Percentiles rank a stretch among this genome's conserved stretches.
These are phyloP conservation scores for Blakeslea trispora DNA, from an alignment of 371 early-diverging fungal species.

Conservation along the genomic window DNA sequence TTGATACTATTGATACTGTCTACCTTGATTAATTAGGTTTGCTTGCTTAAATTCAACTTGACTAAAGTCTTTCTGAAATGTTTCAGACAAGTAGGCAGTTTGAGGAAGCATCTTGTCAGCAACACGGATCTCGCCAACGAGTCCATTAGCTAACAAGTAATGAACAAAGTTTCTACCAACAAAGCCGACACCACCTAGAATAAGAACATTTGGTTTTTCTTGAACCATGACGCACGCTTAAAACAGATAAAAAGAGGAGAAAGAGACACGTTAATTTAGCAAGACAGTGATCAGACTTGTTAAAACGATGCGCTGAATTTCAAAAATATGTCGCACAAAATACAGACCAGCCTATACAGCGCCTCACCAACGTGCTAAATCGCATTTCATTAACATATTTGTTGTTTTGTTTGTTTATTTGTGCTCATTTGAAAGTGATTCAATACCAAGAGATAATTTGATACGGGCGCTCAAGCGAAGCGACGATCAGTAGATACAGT, in stretches of 20 bases:
- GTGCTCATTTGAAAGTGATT: too few relatives aligned
- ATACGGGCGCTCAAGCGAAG: too few relatives aligned
- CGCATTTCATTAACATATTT: too few relatives aligned
- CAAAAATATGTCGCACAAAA: too few relatives aligned
- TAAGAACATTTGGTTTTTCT: conserved; percentile 50
- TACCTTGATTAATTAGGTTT: conserved; percentile 80
- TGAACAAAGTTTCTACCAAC: conserved; percentile 83
- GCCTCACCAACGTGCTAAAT: too few relatives aligned
- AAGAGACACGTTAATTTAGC: too few relatives aligned
- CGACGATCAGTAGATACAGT: too few relatives aligned
- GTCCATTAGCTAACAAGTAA: conserved; percentile 67
- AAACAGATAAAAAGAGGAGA: not conserved
- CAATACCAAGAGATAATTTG: too few relatives aligned
- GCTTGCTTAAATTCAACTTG: conserved; percentile 83
- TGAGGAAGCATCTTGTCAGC: conserved; percentile 90
- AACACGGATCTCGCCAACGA: conserved; percentile 73
- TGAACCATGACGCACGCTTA: not conserved
- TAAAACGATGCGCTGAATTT: too few relatives aligned
- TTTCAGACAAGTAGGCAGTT: conserved; percentile 77
- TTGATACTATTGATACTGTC: conserved; percentile 7
- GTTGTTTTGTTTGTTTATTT: too few relatives aligned
- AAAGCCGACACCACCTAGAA: conserved; percentile 86
- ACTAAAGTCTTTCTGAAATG: conserved; percentile 67
- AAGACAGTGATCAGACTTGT: too few relatives aligned
- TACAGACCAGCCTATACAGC: too few relatives aligned